Evolutionary conservation across 2,329 filamentous ascomycete species (phyloP).

Genomic region (Clonostachys rhizophaga): DNA sequence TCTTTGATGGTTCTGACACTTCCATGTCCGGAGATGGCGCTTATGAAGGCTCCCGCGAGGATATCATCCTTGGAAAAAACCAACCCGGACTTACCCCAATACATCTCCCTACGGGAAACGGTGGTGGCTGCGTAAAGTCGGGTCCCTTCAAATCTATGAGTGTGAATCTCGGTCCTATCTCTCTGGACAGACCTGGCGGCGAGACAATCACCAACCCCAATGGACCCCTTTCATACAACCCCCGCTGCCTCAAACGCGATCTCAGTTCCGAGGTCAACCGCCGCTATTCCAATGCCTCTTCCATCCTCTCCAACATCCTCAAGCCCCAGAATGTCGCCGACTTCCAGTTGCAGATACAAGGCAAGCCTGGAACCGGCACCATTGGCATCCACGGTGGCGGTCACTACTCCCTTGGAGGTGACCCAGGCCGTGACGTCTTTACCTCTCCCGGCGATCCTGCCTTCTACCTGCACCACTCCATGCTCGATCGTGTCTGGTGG

Average conservation of each 20-base stretch:
- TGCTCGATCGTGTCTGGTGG: constrained; percentile 5
- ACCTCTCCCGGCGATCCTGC: constrained; percentile 28
- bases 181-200: constrained; percentile 18
- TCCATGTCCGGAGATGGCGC: constrained; percentile 40
- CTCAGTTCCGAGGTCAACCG: constrained; percentile 15
- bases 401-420: constrained; percentile 32
- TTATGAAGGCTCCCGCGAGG: constrained; percentile 11
- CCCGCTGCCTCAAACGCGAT: constrained; percentile 35
- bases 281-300: constrained; percentile 14
- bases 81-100: constrained; percentile 13
- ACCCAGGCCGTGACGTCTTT: constrained; percentile 33
- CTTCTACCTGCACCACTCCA: constrained; percentile 24
- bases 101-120: constrained; percentile 37
- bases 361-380: constrained; percentile 13
- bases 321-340: constrained; percentile 23
- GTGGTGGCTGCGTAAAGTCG: constrained; percentile 48
- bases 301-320: constrained; percentile 29
- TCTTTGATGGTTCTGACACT: constrained; percentile 43
- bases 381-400: constrained; percentile 29
- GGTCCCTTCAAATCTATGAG: constrained; percentile 42
- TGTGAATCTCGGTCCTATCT: constrained; percentile 32
- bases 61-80: constrained; percentile 14
- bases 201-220: constrained; percentile 8
- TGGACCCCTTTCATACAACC: constrained; percentile 29
- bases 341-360: constrained; percentile 42